phyloP scores from a whole-genome alignment of 2,329 filamentous ascomycete genomes.

The Exophiala spinifera region DNA sequence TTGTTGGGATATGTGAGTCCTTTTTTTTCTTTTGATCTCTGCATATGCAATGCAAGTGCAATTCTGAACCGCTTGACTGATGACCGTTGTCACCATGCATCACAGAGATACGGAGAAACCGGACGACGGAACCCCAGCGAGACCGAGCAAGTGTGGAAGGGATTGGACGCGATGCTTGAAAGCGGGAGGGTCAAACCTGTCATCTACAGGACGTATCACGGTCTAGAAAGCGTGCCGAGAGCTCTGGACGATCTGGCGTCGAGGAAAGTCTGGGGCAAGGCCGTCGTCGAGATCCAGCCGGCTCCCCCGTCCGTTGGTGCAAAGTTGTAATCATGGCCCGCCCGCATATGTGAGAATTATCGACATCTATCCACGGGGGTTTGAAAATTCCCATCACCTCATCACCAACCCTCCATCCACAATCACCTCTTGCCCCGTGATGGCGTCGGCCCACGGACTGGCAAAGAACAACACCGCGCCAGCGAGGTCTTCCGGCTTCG shows the following conservation, averaged over 20 bases:
- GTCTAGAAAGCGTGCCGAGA: constrained; percentile 48
- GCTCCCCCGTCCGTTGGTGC: constrained; percentile 12
- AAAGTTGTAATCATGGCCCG: constrained; percentile 19
- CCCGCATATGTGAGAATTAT: too few relatives aligned
- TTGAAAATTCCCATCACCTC: constrained; percentile 7
- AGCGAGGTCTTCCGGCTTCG: constrained; percentile 22
- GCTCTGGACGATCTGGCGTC: constrained; percentile 52
- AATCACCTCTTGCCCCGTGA: constrained; percentile 25
- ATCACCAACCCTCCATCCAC: constrained; percentile 27
- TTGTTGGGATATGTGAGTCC: constrained; percentile 49
- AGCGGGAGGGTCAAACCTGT: constrained; percentile 50
- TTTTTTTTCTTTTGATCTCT: too few relatives aligned
- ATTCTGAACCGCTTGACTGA: too few relatives aligned
- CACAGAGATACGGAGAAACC: constrained; percentile 54
- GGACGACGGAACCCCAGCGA: constrained; percentile 49
- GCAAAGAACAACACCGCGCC: constrained; percentile 27
- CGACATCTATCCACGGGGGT: too few relatives aligned
- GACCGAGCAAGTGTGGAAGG: constrained; percentile 50
- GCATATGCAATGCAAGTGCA: too few relatives aligned
- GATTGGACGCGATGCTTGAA: constrained; percentile 49
- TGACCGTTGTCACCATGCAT: too few relatives aligned
- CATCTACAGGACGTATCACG: constrained; percentile 51
- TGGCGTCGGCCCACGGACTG: constrained; percentile 16
- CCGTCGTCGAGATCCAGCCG: constrained; percentile 47
- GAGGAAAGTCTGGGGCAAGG: constrained; percentile 56